These are phyloP conservation scores for Cladosporium sphaerospermum DNA, from an alignment of 2,329 filamentous ascomycete species.

Conservation along the genomic window DNA sequence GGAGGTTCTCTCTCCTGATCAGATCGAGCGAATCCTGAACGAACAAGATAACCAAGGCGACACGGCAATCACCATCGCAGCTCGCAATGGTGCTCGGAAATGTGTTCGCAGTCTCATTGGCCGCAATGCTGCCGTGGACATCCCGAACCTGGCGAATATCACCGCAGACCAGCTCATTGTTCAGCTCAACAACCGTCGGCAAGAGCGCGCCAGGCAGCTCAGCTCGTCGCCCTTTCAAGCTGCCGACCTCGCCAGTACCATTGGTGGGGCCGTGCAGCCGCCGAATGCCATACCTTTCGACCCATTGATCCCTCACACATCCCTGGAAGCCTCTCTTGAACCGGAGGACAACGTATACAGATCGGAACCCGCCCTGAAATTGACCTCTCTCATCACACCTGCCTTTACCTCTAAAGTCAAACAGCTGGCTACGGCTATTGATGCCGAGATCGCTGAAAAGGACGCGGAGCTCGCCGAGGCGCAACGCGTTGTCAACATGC, in stretches of 20 bases:
- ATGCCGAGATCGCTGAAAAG: constrained; percentile 69
- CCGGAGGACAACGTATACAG: constrained; percentile 31
- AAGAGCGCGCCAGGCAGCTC: constrained; percentile 57
- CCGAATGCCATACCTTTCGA: constrained; percentile 22
- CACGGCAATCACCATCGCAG: constrained; percentile 81
- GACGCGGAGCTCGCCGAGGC: constrained; percentile 47
- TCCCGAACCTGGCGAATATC: constrained; percentile 74
- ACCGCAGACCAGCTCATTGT: constrained; percentile 81
- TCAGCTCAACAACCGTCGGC: constrained; percentile 60
- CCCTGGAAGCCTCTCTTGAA: constrained; percentile 20
- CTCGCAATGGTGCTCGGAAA: constrained; percentile 80
- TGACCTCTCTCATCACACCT: constrained; percentile 58
- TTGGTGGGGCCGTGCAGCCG: constrained; percentile 23
- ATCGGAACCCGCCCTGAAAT: constrained; percentile 46
- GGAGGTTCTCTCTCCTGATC: constrained; percentile 67
- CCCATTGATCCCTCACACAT: constrained; percentile 19
- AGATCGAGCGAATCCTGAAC: constrained; percentile 74
- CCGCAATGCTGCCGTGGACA: constrained; percentile 75
- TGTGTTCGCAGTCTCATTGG: constrained; percentile 60
- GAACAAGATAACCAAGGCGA: constrained; percentile 81
- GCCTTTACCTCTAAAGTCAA: constrained; percentile 44
- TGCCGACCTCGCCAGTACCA: constrained; percentile 1
- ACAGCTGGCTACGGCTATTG: constrained; percentile 49
- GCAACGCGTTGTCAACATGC: constrained; percentile 48
- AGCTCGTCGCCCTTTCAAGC: constrained; percentile 60